A percentile compares a stretch with the other conserved stretches of the same genome.
Evolutionary conservation across 129 eudicot genomes (phyloP).

Genomic region (Pittosporum tobira): DNA sequence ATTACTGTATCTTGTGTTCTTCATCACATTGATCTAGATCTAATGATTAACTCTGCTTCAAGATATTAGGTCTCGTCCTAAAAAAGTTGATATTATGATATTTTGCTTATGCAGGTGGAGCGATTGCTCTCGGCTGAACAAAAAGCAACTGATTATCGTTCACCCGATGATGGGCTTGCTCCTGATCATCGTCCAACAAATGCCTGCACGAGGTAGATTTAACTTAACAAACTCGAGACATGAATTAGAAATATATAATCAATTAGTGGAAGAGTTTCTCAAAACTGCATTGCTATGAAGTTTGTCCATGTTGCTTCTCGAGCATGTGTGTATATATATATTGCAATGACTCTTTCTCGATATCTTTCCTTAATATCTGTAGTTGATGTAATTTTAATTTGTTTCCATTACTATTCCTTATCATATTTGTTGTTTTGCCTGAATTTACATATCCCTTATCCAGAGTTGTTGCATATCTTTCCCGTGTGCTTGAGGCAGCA

Average conservation of each 20-base stretch:
- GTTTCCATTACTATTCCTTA: background rate
- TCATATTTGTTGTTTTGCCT: background rate
- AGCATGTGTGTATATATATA: too few relatives aligned
- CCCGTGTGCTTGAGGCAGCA: conserved; percentile 97
- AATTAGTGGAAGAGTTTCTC: background rate
- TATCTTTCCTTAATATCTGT: background rate
- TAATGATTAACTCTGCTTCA: background rate
- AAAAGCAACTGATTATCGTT: conserved; percentile 85
- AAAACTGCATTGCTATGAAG: background rate
- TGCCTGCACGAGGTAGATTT: conserved; percentile 83
- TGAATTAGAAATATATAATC: background rate
- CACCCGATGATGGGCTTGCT: conserved; percentile 96
- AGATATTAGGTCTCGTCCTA: background rate
- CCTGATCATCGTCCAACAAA: conserved; percentile 98
- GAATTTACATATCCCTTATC: conserved; percentile 8
- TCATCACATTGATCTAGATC: background rate
- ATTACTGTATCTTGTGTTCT: background rate
- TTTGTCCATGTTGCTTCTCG: background rate
- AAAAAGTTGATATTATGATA: background rate
- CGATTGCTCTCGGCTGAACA: conserved; percentile 93
- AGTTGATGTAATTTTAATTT: background rate
- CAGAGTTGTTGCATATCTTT: conserved; percentile 94
- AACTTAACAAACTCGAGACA: background rate
- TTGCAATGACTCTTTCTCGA: background rate
- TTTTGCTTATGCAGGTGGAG: conserved; percentile 56